phyloP scores from a whole-genome alignment of 1,139 yeast species.

The Kodamaea sp. region DNA sequence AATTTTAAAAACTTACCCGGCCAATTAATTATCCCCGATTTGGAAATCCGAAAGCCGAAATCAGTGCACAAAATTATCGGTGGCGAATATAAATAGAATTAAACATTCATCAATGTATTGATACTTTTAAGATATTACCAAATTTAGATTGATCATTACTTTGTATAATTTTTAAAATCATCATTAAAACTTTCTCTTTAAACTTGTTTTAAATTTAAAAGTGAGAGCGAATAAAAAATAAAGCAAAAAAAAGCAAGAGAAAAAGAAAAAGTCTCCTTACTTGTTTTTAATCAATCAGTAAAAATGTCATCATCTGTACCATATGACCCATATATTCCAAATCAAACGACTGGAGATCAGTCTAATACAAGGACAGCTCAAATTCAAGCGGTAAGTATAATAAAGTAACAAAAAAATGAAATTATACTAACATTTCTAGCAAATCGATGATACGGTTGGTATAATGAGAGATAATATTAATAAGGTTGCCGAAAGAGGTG shows the following conservation, averaged over 20 bases:
- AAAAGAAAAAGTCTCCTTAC: background rate
- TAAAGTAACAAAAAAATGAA: background rate
- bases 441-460: slow-evolving; percentile 95
- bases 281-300: background rate
- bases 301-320: slow-evolving; percentile 78
- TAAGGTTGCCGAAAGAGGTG: slow-evolving; percentile 93
- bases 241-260: background rate
- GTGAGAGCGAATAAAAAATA: background rate
- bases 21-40: no score
- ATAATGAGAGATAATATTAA: slow-evolving; percentile 97
- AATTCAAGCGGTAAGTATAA: slow-evolving; percentile 69
- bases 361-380: slow-evolving; percentile 73
- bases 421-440: slow-evolving; percentile 38
- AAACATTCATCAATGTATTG: no score
- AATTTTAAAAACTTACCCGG: no score
- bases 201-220: no score
- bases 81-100: no score
- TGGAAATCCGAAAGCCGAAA: no score
- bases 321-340: slow-evolving; percentile 86
- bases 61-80: no score
- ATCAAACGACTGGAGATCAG: slow-evolving; percentile 51
- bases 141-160: no score
- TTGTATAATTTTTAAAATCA: no score
- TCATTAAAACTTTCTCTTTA: no score
- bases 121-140: no score